Conservation (phyloP, 495 filamentous ascomycete genomes). For the Tuber melanosporum region DNA sequence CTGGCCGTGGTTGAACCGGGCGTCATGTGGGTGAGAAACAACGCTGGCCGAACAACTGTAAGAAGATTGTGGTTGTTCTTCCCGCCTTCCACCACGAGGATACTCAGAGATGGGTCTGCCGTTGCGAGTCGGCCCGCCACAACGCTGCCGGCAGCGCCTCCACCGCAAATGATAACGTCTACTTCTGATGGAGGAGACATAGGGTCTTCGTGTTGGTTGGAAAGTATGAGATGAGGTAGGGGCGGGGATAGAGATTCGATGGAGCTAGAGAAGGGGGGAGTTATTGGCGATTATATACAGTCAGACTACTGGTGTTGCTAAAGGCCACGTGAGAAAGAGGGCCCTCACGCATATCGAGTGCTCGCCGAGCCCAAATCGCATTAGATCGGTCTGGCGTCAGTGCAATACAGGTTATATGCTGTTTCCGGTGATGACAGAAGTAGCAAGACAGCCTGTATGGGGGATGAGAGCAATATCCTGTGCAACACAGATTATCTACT, state of each 20-base stretch:
- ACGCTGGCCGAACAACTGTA: constrained; percentile 46
- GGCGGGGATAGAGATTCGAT: background rate
- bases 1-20: constrained; percentile 30
- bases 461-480: background rate
- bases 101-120: constrained; percentile 49
- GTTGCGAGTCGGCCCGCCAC: constrained; percentile 49
- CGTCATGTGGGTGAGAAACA: constrained; percentile 23
- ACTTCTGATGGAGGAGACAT: constrained; percentile 34
- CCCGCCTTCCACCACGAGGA: constrained; percentile 51
- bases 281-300: background rate
- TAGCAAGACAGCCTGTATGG: background rate
- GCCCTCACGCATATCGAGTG: background rate
- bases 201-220: constrained; percentile 7
- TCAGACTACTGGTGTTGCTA: background rate
- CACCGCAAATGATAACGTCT: constrained; percentile 36
- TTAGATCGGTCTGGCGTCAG: background rate
- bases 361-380: background rate
- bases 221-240: background rate
- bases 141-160: constrained; percentile 50
- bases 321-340: background rate
- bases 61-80: constrained; percentile 48
- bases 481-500: background rate
- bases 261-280: background rate
- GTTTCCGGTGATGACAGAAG: background rate
- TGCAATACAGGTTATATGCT: background rate